A percentile compares a stretch with the other conserved stretches of the same genome.
Conservation (phyloP, 805 yeast species). For the Kockiozyma suomiensis region DNA sequence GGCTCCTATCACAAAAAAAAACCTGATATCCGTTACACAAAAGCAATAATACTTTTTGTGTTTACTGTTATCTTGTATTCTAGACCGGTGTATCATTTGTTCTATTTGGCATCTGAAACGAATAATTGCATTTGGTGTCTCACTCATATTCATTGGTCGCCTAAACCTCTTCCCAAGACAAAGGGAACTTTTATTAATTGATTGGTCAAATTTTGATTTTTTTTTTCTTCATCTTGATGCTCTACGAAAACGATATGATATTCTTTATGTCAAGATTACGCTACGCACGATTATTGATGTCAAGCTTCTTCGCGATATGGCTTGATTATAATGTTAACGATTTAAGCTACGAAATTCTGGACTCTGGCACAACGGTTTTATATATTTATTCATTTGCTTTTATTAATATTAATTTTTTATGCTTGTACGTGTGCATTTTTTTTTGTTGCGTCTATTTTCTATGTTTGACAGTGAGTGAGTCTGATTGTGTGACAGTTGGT, state of each 20-base stretch:
- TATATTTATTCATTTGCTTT: not conserved
- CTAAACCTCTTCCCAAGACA: not conserved
- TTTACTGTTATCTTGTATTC: not conserved
- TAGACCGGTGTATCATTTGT: not conserved
- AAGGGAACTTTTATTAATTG: not conserved
- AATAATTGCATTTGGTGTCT: not conserved
- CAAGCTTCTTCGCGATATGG: not conserved
- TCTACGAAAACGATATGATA: slow-evolving; percentile 14
- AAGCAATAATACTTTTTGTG: not conserved
- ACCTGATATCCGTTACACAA: not conserved
- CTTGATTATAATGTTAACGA: slow-evolving; percentile 6
- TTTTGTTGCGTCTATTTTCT: not conserved
- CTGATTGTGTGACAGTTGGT: not conserved
- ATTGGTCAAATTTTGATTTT: not conserved
- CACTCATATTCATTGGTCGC: not conserved
- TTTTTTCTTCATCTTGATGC: slow-evolving; percentile 1
- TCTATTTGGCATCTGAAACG: not conserved
- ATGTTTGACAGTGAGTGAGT: not conserved
- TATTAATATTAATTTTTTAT: not conserved
- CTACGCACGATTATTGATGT: slow-evolving; percentile 2
- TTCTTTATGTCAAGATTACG: slow-evolving; percentile 11
- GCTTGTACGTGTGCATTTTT: not conserved
- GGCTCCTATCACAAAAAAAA: not conserved
- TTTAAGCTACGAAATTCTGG: not conserved
- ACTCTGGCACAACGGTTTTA: not conserved